These are phyloP conservation scores for Vitis rotundifolia DNA, from an alignment of 164 flowering plant genomes.

Conservation along the genomic window DNA sequence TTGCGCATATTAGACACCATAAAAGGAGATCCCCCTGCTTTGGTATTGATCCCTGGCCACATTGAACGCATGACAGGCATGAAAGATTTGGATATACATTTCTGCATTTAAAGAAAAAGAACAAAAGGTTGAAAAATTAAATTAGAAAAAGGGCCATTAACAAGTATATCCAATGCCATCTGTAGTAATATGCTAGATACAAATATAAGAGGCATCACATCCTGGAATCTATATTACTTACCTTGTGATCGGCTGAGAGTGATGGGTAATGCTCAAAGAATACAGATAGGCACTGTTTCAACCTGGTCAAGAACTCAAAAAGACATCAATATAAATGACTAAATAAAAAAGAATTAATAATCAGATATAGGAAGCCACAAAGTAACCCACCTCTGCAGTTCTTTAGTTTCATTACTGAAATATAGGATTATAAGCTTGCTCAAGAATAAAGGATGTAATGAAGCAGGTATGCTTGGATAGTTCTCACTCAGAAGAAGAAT, in stretches of 20 bases:
- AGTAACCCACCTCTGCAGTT: constrained; percentile 53
- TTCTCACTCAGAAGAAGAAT: constrained; percentile 79
- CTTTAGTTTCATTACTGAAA: constrained; percentile 58
- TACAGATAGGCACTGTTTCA: constrained; percentile 87
- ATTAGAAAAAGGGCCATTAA: no score
- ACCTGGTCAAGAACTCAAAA: constrained; percentile 42
- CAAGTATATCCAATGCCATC: constrained; percentile 1
- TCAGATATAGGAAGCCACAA: neutral
- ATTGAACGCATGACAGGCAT: constrained; percentile 74
- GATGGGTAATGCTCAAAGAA: constrained; percentile 95
- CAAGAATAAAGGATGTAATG: constrained; percentile 54
- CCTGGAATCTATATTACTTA: constrained; percentile 19
- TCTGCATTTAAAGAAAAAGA: constrained; percentile 46
- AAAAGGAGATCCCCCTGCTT: constrained; percentile 56
- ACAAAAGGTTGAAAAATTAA: no score
- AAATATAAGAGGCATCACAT: neutral
- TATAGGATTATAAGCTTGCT: constrained; percentile 67
- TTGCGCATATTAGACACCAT: constrained; percentile 77
- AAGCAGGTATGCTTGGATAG: constrained; percentile 60
- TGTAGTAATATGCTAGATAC: neutral
- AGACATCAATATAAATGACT: neutral
- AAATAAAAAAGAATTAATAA: neutral
- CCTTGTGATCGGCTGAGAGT: constrained; percentile 87
- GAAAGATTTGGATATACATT: constrained; percentile 75
- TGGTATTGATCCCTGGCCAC: constrained; percentile 93